Conservation (phyloP, 371 early-diverging fungal species). For the Batkoa obscura region DNA sequence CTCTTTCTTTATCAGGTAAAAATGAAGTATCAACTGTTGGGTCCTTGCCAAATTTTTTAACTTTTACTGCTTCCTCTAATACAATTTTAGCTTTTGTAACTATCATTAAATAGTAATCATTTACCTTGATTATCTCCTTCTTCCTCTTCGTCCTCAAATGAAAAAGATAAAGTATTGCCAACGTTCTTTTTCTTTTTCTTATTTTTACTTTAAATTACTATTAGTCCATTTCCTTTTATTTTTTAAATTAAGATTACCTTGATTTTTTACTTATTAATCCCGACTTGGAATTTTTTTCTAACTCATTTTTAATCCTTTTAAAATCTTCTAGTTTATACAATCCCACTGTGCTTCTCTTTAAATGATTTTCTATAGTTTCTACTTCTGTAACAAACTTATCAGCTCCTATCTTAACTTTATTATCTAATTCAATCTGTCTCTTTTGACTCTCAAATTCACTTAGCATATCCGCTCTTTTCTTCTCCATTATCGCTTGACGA, state of each 20-base stretch:
- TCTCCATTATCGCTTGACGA: too few relatives aligned
- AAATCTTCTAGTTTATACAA: conserved; percentile 78
- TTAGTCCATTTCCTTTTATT: not conserved
- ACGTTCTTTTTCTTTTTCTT: conserved; percentile 41
- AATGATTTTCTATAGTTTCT: conserved; percentile 54
- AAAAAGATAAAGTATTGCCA: conserved; percentile 38
- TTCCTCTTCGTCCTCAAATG: conserved; percentile 35
- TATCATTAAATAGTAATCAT: not conserved
- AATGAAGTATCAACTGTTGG: conserved; percentile 85
- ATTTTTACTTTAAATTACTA: conserved; percentile 18
- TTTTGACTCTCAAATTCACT: too few relatives aligned
- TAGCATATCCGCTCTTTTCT: too few relatives aligned
- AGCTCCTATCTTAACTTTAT: conserved; percentile 46
- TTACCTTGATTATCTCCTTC: conserved; percentile 24
- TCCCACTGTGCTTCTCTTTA: conserved; percentile 76
- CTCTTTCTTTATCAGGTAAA: conserved; percentile 79
- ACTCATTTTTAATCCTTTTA: conserved; percentile 55
- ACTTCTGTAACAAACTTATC: conserved; percentile 68
- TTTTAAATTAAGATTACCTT: conserved; percentile 1
- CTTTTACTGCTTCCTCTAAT: conserved; percentile 17
- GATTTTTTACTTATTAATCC: conserved; percentile 39
- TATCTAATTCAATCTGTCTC: too few relatives aligned
- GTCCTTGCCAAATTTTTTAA: conserved; percentile 55
- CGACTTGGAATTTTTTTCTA: conserved; percentile 58
- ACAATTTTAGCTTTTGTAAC: conserved; percentile 7